A percentile compares a stretch with the other conserved stretches of the same genome.
Conservation (phyloP, 148 eudicot genomes). For the Rhododendron griersonianum region DNA sequence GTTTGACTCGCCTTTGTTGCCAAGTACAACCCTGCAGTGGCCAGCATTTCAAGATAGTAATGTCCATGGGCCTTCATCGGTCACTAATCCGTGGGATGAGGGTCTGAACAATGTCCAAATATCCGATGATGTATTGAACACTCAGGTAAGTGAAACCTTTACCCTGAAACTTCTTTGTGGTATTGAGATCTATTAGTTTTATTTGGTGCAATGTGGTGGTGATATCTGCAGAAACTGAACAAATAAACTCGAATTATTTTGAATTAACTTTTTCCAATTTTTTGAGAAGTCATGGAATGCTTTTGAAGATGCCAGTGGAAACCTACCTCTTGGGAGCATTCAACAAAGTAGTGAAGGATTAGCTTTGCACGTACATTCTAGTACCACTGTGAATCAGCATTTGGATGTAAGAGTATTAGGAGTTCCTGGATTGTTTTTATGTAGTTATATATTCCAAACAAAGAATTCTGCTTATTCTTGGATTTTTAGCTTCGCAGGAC, state of each 20-base stretch:
- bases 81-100: conserved; percentile 43
- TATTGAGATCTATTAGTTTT: not conserved
- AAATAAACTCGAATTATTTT: not conserved
- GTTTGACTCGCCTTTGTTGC: conserved; percentile 19
- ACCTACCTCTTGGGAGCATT: conserved; percentile 14
- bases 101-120: conserved; percentile 28
- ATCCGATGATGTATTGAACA: conserved; percentile 22
- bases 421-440: conserved; percentile 21
- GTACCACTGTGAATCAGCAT: conserved; percentile 25
- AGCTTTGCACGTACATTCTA: conserved; percentile 22
- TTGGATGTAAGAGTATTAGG: conserved; percentile 23
- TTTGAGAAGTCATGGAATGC: conserved; percentile 64
- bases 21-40: conserved; percentile 34
- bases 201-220: not conserved
- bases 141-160: conserved; percentile 40
- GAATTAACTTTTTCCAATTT: not conserved
- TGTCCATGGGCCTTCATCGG: conserved; percentile 27
- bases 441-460: not conserved
- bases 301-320: conserved; percentile 40
- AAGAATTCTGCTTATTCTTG: not conserved
- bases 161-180: not conserved
- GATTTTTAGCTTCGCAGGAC: conserved; percentile 25
- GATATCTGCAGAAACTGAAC: not conserved
- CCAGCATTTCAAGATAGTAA: conserved; percentile 29
- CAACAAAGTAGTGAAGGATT: conserved; percentile 28